Evolutionary conservation across 768 basidiomycete genomes (phyloP).

Genomic region (Calocybe gangraenosa): DNA sequence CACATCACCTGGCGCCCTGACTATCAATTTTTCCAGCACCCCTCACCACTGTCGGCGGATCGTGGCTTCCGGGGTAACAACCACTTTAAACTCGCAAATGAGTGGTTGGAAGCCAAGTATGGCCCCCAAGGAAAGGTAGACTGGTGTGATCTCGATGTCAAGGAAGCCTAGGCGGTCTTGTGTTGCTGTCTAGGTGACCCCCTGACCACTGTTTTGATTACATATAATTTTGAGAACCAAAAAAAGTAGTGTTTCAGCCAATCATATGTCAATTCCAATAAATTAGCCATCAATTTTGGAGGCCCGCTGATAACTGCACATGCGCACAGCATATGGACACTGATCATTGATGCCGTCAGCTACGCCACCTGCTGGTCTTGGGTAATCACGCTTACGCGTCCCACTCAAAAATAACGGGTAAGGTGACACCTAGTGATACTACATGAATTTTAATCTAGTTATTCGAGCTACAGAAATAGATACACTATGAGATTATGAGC

Average conservation of each 20-base stretch:
- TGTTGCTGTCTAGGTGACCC: not conserved
- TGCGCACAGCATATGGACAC: not conserved
- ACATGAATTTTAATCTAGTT: conserved; percentile 25
- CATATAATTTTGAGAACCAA: too few relatives aligned
- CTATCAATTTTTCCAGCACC: conserved; percentile 52
- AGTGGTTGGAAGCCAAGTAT: conserved; percentile 80
- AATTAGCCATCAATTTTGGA: not conserved
- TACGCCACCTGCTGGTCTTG: too few relatives aligned
- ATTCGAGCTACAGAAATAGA: conserved; percentile 19
- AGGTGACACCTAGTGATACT: too few relatives aligned
- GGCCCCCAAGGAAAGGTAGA: conserved; percentile 68
- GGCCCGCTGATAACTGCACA: not conserved
- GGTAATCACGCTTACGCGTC: too few relatives aligned
- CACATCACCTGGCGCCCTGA: conserved; percentile 7
- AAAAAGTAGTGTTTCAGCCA: not conserved
- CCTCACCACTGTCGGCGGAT: conserved; percentile 74
- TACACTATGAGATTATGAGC: conserved; percentile 22
- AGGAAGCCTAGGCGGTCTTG: conserved; percentile 10
- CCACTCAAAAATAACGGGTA: too few relatives aligned
- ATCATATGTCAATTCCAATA: conserved; percentile 10
- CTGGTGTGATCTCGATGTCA: conserved; percentile 48
- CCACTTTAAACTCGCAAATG: conserved; percentile 84
- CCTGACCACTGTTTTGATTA: too few relatives aligned
- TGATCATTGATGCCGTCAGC: too few relatives aligned
- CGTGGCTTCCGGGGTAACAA: conserved; percentile 85